Conservation (phyloP, 768 basidiomycete genomes). For the Hygrocybe coccinea region DNA sequence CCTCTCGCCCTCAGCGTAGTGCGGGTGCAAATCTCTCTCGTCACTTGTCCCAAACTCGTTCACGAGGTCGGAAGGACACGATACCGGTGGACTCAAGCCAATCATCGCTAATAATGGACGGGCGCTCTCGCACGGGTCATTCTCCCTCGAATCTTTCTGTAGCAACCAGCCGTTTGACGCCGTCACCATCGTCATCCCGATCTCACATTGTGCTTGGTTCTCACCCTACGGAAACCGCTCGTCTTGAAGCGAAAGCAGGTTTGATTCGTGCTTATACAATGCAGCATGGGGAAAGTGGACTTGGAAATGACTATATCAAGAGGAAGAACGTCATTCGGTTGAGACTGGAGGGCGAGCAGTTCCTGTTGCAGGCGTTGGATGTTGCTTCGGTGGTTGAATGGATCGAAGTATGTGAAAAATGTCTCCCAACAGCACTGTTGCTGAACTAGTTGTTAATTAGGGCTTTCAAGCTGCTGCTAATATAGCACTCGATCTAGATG, state of each 20-base stretch:
- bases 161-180: not conserved
- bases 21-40: no score
- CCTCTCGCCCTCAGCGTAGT: not conserved
- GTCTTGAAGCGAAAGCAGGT: constrained; percentile 28
- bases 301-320: constrained; percentile 94
- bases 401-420: constrained; percentile 71
- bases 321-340: constrained; percentile 91
- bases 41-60: not conserved
- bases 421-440: constrained; percentile 5
- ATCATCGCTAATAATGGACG: not conserved
- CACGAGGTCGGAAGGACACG: constrained; percentile 4
- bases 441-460: constrained; percentile 33
- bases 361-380: constrained; percentile 83
- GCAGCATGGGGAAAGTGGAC: constrained; percentile 87
- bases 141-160: not conserved
- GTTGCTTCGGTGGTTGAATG: constrained; percentile 84
- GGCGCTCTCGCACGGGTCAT: not conserved
- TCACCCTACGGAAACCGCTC: not conserved
- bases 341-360: constrained; percentile 92
- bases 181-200: not conserved
- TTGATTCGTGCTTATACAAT: constrained; percentile 72
- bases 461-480: constrained; percentile 89
- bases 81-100: not conserved
- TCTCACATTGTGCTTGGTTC: not conserved
- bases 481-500: constrained; percentile 87